Conservation (phyloP, 2,329 filamentous ascomycete genomes). For the Monilinia aucupariae region DNA sequence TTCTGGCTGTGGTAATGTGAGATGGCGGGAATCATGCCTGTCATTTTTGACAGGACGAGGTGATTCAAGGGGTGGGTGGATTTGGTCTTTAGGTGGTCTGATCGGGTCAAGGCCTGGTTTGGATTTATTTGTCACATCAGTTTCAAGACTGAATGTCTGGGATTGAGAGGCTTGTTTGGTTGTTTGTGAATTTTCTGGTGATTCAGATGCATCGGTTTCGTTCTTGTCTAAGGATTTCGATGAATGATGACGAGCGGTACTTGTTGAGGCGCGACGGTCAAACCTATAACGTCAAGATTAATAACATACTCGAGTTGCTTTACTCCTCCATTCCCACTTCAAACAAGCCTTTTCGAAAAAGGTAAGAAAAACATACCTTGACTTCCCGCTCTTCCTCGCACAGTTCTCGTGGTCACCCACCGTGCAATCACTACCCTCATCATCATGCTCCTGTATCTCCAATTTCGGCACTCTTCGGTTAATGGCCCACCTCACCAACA, state of each 20-base stretch:
- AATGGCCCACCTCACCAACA: constrained; percentile 64
- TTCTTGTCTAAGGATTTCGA: neutral
- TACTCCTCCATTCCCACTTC: neutral
- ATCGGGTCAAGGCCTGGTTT: neutral
- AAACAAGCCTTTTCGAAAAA: too few species aligned
- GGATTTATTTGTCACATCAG: neutral
- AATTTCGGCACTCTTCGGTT: constrained; percentile 37
- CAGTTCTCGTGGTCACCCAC: constrained; percentile 23
- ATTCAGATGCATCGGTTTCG: neutral
- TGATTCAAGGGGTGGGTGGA: neutral
- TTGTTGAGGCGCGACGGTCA: constrained; percentile 3
- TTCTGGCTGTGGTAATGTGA: constrained; percentile 29
- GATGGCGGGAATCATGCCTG: constrained; percentile 23
- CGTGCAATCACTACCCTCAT: constrained; percentile 27
- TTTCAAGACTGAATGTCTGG: neutral
- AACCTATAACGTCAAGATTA: neutral
- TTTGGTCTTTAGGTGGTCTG: neutral
- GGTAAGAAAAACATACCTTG: neutral
- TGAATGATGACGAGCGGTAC: constrained; percentile 1
- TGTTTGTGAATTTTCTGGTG: neutral
- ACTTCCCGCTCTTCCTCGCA: neutral
- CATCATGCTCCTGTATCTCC: constrained; percentile 11
- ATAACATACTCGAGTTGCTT: neutral
- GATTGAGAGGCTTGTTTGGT: neutral
- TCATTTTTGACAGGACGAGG: constrained; percentile 24